Evolutionary conservation across 106 monocot species (phyloP), one percentile per base, ranked within the genome.

Genomic region (Phalaenopsis equestris): DNA sequence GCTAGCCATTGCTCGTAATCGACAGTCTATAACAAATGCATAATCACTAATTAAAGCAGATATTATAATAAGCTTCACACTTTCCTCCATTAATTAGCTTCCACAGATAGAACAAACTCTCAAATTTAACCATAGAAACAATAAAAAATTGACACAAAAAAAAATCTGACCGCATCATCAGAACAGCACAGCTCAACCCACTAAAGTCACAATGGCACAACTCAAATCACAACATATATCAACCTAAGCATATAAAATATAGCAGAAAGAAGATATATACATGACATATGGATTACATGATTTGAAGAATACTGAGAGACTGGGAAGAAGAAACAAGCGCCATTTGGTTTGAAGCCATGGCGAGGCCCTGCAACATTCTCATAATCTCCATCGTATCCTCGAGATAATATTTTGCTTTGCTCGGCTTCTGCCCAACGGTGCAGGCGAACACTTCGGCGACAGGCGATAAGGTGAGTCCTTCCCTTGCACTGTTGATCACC

Each of bases 391-490:
- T 77, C 0, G 81, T 81, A 23, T 89, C 89, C 24, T 89, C 89
- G 65, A 89, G 79, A 43, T 86, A 89, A 81, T 89, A 89, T 24
- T 86, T 89, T 9, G 89, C 89, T 67, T 77, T 86, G 84, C 89
- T 89, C 2, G 89, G 89, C 37, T 89, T 89, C 19, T 86, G 86
- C 1, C 89, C 89, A 1, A 89, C 89, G 0, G 89, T 89, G 82
- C 89, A 89, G 3, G 84, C 83, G 39, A 89, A 89, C 3, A 89
- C 82, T 24, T 89, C 89, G 2, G 89, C 86, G 15, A 81, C 83
- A 0, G 86, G 86, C 5, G 89, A 86, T 8, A 89, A 65, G 0
- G 76, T 76, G 18, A 86, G 79, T 7, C 84, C 86, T 0, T 77
- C 15, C n/a, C 61, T 84, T 3, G 89, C 81, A 41, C 81, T 52